Evolutionary conservation across 176 grass and related monocot species (phyloP), one percentile per base, ranked within the genome.

Genomic region (Cymbopogon citratus): DNA sequence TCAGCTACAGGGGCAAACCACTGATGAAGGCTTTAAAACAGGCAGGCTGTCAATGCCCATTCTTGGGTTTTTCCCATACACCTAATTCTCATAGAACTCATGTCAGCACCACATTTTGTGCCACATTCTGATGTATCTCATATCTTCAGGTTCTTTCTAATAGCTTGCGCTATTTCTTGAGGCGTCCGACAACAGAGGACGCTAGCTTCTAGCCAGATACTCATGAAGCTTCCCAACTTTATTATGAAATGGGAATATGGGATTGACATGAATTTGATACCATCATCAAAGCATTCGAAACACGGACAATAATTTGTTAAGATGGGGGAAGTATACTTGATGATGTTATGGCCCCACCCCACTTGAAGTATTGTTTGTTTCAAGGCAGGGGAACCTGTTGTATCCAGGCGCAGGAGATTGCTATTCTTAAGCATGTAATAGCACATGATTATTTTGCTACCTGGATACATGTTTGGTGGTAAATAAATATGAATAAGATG

Each of bases 101-200:
- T 61, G 26, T 3, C 4, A 61, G 18, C 65, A 23, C 5, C 4
- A 11, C 9, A 26, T 65, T 66, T 51, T 39, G 57, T 79, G 16
- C 48, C 43, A 12, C 44, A 6, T 66, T 85, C 45, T 90, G 16
- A 86, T 75, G 71, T 74, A 57, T 28, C 51, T 81, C 74, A n/a
- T 38, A 31, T 28, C 18, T 83, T 71, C 80, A 99, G 96, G 92
- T 95, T 91, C 85, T 99, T n/a, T 87, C 48, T 26, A 99, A 99
- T 86, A 95, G 92, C 83, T 87, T 99, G 91, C 89, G 87, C 49
- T 99, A 99, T 81, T 99, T 90, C 89, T 91, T 99, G 87, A 93
- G 96, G 91, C 81, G 96, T 74, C 96, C 96, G 2, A 78, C 96
- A 19, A 99, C 92, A 33, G 96, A 99, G 73, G 92, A 99, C 0